These are phyloP conservation scores for Pisolithus marmoratus DNA, from an alignment of 768 basidiomycete genomes.

Conservation along the genomic window DNA sequence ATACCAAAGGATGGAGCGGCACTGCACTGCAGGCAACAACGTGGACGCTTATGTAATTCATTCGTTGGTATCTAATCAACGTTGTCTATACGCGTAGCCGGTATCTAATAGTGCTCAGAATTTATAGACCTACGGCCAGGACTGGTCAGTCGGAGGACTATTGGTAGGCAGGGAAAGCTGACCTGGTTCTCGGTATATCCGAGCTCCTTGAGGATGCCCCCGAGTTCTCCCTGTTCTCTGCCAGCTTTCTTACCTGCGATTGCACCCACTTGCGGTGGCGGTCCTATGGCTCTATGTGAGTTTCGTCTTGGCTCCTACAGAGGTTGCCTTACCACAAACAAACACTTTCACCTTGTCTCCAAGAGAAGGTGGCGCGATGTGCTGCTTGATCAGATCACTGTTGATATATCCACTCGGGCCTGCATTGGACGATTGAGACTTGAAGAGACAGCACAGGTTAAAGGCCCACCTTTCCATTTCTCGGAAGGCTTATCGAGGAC, in stretches of 20 bases:
- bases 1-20: neutral
- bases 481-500: constrained; percentile 70
- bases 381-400: constrained; percentile 63
- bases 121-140: constrained; percentile 33
- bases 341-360: constrained; percentile 84
- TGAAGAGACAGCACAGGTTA: neutral
- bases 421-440: constrained; percentile 16
- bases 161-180: neutral
- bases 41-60: constrained; percentile 24
- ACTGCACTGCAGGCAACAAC: neutral
- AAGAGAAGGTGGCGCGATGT: constrained; percentile 58
- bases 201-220: constrained; percentile 78
- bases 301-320: neutral
- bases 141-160: neutral
- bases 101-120: constrained; percentile 22
- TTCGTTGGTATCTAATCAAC: too few relatives aligned
- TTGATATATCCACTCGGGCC: constrained; percentile 74
- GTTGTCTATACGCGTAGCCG: neutral
- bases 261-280: constrained; percentile 84
- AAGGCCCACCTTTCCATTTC: constrained; percentile 51
- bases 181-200: constrained; percentile 89
- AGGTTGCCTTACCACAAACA: constrained; percentile 66
- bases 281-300: constrained; percentile 37
- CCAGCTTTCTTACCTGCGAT: constrained; percentile 87
- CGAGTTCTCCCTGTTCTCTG: constrained; percentile 77